Base-by-base conservation (phyloP, 345 rosid species). In the Cochlearia excelsa region DNA sequence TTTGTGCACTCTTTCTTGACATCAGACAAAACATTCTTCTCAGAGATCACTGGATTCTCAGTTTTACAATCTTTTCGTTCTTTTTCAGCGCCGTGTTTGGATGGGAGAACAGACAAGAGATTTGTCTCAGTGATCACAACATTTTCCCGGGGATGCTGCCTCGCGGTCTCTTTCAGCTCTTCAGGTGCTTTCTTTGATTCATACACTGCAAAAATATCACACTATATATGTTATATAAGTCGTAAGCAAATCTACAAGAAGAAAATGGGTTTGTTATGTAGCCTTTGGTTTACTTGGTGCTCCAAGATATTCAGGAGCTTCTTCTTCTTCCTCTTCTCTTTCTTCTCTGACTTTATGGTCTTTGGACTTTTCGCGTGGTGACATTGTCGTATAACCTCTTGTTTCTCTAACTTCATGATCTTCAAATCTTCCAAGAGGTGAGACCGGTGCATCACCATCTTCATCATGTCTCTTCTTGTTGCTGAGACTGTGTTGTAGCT, bases 141-240 rank as follows among this genome's bases (percentile, higher is more conserved):
- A 29, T 27, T 37, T 53, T 74, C 69, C 54, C 81, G 71, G 0
- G 80, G 84, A 75, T 76, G 83, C 54, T 79, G 80, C 57, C 76
- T 77, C 0, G 84, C 81, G 1, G 75, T 48, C 67, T 69, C 68
- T 72, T 71, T 80, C 11, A 70, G 71, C 30, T 69, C 76, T 55
- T 75, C 82, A 43, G 90, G 82, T 5, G 88, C 88, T 47, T 75
- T 69, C 68, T 84, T 86, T 11, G 88, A 84, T 74, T 86, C 90
- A 63, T 86, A 84, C 86, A 82, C 95, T 86, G 72, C n/a, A n/a
- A 1, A 70, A 71, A 72, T 9, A 55, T 43, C 30, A 63, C 48
- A 58, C 30, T 51, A 42, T 2, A 74, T 5, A 5, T 4, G 3
- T 10, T 54, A 2, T 2, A 42, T 48, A 9, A 71, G 56, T 46